These are phyloP conservation scores for Crithidia bombi DNA, from an alignment of 208 protist species.

Conservation along the genomic window DNA sequence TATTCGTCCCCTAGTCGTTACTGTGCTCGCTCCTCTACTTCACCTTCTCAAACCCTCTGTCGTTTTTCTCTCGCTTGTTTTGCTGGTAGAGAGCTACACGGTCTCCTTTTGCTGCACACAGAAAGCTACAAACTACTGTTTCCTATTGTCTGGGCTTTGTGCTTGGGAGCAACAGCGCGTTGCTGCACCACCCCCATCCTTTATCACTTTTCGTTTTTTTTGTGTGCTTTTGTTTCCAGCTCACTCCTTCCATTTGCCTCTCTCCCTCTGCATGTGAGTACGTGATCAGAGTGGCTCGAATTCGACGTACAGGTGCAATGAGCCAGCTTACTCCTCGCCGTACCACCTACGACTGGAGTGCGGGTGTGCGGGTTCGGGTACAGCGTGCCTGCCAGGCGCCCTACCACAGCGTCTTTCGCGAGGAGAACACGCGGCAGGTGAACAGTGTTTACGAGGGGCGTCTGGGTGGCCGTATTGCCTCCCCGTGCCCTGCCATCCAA, in stretches of 20 bases:
- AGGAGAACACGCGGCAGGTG: slow-evolving; percentile 64
- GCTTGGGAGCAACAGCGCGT: not conserved
- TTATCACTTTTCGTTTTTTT: not conserved
- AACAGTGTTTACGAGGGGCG: slow-evolving; percentile 31
- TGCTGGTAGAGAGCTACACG: not conserved
- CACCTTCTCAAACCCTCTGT: too few relatives aligned
- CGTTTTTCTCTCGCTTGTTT: not conserved
- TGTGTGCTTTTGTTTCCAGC: not conserved
- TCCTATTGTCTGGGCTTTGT: too few relatives aligned
- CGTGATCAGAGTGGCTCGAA: too few relatives aligned
- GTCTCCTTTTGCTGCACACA: slow-evolving; percentile 7
- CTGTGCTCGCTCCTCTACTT: too few relatives aligned
- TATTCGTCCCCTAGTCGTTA: not conserved
- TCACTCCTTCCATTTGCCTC: not conserved
- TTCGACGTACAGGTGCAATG: slow-evolving; percentile 20
- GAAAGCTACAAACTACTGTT: slow-evolving; percentile 1
- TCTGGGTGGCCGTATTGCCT: not conserved
- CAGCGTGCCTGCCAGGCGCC: slow-evolving; percentile 47
- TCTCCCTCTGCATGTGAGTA: not conserved
- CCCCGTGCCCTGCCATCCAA: slow-evolving; percentile 14
- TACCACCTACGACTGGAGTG: slow-evolving; percentile 31
- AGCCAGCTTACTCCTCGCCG: not conserved
- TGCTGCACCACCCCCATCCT: not conserved
- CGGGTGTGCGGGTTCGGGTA: slow-evolving; percentile 49
- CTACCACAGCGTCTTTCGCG: slow-evolving; percentile 70